These are phyloP conservation scores for Ehretia macrophylla DNA, from an alignment of 257 asterid species.

Conservation along the genomic window DNA sequence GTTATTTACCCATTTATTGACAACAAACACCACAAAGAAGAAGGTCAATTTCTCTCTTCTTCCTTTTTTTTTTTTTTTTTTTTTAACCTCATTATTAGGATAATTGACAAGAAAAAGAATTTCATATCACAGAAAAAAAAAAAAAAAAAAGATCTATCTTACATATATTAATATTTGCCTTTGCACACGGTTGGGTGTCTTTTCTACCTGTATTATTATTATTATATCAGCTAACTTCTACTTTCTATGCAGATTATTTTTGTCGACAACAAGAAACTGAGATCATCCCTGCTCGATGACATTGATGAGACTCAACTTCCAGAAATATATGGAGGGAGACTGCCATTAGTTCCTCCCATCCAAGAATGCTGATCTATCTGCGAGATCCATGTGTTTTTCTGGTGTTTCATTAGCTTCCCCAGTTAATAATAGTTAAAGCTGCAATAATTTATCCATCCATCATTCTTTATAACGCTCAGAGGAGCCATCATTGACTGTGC, in stretches of 20 bases:
- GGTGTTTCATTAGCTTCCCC: background rate
- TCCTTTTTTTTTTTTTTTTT: background rate
- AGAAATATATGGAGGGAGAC: slow-evolving; percentile 55
- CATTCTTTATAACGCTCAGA: background rate
- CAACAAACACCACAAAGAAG: slow-evolving; percentile 70
- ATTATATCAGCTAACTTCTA: slow-evolving; percentile 3
- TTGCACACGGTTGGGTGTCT: no score
- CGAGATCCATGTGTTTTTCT: background rate
- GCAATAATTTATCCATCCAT: background rate
- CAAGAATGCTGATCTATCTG: slow-evolving; percentile 74
- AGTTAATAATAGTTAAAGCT: background rate
- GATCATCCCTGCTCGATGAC: slow-evolving; percentile 39
- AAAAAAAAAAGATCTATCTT: no score
- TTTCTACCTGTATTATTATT: no score
- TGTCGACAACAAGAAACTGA: slow-evolving; percentile 58
- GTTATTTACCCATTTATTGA: slow-evolving; percentile 81
- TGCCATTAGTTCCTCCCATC: slow-evolving; percentile 61
- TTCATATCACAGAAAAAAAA: no score
- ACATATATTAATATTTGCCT: no score
- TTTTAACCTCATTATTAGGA: background rate
- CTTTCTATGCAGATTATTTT: slow-evolving; percentile 54
- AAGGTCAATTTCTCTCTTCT: slow-evolving; percentile 44
- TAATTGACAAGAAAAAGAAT: background rate
- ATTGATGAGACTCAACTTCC: slow-evolving; percentile 59
- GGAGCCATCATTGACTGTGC: no score